Evolutionary conservation across 768 basidiomycete genomes (phyloP).

Genomic region (Hypholoma fasciculare): DNA sequence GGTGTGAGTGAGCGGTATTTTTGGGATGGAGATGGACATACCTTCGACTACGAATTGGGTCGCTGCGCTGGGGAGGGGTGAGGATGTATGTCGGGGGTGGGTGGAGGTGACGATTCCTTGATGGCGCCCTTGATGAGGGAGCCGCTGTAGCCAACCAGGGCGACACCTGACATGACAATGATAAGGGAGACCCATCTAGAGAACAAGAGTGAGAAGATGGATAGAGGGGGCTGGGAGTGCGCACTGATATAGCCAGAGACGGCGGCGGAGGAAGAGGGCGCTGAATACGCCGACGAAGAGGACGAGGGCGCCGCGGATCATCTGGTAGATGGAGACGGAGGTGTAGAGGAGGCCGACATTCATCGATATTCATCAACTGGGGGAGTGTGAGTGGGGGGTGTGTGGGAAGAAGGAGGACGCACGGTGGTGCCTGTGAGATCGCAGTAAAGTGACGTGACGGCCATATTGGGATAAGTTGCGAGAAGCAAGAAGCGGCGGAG

Average conservation of each 20-base stretch:
- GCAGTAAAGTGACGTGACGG: constrained; percentile 35
- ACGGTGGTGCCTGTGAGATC: constrained; percentile 93
- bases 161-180: constrained; percentile 85
- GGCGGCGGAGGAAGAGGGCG: constrained; percentile 86
- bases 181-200: constrained; percentile 70
- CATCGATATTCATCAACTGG: constrained; percentile 87
- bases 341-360: constrained; percentile 95
- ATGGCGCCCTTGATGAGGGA: constrained; percentile 80
- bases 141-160: constrained; percentile 85
- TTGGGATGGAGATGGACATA: constrained; percentile 18
- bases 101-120: constrained; percentile 38
- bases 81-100: too few species aligned
- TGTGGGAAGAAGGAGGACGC: constrained; percentile 35
- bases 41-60: constrained; percentile 91
- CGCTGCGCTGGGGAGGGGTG: constrained; percentile 63
- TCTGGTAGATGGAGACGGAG: constrained; percentile 96
- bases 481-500: too few species aligned
- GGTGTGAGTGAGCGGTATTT: constrained; percentile 8
- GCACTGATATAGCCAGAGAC: constrained; percentile 86
- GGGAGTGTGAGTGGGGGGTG: constrained; percentile 18
- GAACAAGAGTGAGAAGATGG: too few species aligned
- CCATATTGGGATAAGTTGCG: constrained; percentile 18
- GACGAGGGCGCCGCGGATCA: constrained; percentile 92
- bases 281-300: constrained; percentile 91
- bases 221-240: too few species aligned